Evolutionary conservation across 495 filamentous ascomycete species (phyloP), one percentile per base, ranked within the genome.

Genomic region (Hypoxylon subgilvum): DNA sequence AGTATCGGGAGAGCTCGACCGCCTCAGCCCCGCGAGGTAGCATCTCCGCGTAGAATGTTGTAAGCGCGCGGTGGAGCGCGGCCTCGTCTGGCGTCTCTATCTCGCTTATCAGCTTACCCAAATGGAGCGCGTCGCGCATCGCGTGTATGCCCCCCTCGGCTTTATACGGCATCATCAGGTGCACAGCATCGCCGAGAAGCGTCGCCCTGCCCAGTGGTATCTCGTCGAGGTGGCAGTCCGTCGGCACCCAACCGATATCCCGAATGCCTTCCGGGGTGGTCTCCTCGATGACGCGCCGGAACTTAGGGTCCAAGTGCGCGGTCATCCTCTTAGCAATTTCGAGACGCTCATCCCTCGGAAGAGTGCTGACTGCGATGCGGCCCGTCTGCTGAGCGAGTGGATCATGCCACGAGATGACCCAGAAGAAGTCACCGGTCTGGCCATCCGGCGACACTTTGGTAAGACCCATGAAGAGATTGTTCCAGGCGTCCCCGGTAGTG

Each of bases 91-190:
- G 41, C 3, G 56, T 12, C n/a, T 47, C 40, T 8, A 65, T 34
- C 28, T 61, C 56, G 0, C 40, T 21, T 9, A 65, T 32, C 12
- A 65, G 21, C 28, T 61, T 56, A 1, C 61, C 56, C 0, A 65
- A 2, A 13, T 50, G 55, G 1, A 65, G 51, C 5, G 61, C 61
- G 19, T 65, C 61, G 23, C 61, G 61, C 44, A 65, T 60, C 7
- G 61, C 61, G 19, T 65, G 55, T 1, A 65, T 57, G 13, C 56
- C 61, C 1, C 61, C 61, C 17, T 65, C 61, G 4, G 55, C 61
- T 22, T 61, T 60, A 67, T 55, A 81, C 67, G 82, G 82, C n/a
- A 74, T 78, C 77, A 85, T 84, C 14, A 82, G 72, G 66, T 85
- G 81, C 16, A 79, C 80, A 2, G 82, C 76, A 54, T 84, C 82